A percentile compares a stretch with the other conserved stretches of the same genome.
Conservation (phyloP, 31 red algal genomes). For the Odonthalia washingtoniensis region DNA sequence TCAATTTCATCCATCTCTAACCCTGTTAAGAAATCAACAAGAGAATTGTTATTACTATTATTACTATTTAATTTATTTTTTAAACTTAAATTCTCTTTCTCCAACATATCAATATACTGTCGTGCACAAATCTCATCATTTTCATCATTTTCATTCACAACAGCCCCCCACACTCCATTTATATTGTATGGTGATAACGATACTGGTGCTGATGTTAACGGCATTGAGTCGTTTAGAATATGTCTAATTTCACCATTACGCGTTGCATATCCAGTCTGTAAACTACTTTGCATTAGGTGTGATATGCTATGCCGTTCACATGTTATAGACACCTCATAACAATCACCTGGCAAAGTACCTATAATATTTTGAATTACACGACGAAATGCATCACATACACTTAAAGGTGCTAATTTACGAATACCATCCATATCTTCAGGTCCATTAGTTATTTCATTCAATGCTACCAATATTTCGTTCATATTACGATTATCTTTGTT, state of each 20-base stretch:
- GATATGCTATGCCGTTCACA: constrained; percentile 66
- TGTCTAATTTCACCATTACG: constrained; percentile 73
- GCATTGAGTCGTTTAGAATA: constrained; percentile 67
- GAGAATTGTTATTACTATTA: no score
- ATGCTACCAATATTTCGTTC: constrained; percentile 22
- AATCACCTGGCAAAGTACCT: constrained; percentile 68
- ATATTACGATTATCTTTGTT: no score
- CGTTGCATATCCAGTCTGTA: constrained; percentile 73
- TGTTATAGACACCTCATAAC: constrained; percentile 61
- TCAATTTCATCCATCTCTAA: no score
- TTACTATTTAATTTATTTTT: no score
- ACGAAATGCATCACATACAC: constrained; percentile 70
- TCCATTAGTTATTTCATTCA: constrained; percentile 41
- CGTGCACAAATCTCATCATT: no score
- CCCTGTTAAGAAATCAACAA: no score
- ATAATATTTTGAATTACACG: constrained; percentile 62
- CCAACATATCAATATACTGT: no score
- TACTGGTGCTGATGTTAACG: no score
- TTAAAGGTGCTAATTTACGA: constrained; percentile 38
- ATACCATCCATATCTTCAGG: constrained; percentile 73
- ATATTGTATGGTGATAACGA: no score
- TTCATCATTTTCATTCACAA: no score
- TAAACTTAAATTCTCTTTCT: no score
- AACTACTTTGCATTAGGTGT: constrained; percentile 65
- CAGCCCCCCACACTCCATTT: no score